Conservation (phyloP, 352 stramenopile genomes). For the Globisporangium recalcitrans region DNA sequence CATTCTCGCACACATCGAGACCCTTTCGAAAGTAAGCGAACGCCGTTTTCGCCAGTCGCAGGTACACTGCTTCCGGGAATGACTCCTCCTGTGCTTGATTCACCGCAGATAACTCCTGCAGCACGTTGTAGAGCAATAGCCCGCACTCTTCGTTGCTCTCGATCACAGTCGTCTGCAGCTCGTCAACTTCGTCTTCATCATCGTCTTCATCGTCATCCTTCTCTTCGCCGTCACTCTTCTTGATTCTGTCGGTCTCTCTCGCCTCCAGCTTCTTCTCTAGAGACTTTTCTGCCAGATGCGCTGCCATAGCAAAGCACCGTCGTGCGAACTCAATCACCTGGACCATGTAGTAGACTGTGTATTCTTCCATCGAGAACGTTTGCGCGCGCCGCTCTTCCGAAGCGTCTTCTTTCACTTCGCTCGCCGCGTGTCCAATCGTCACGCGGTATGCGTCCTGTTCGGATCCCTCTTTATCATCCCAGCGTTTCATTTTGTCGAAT, state of each 20-base stretch:
- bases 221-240: background rate
- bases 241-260: background rate
- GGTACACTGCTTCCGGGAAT: slow-evolving; percentile 29
- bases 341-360: slow-evolving; percentile 34
- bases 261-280: slow-evolving; percentile 8
- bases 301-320: slow-evolving; percentile 64
- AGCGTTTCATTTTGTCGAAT: slow-evolving; percentile 56
- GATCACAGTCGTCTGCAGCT: slow-evolving; percentile 31
- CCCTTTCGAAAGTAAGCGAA: slow-evolving; percentile 38
- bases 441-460: slow-evolving; percentile 19
- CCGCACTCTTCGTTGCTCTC: slow-evolving; percentile 75
- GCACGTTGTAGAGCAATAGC: slow-evolving; percentile 61
- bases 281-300: slow-evolving; percentile 24
- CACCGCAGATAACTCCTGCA: slow-evolving; percentile 59
- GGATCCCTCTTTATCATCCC: slow-evolving; percentile 27
- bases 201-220: slow-evolving; percentile 11
- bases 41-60: slow-evolving; percentile 23
- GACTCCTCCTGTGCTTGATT: slow-evolving; percentile 24
- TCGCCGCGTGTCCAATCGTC: background rate
- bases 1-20: slow-evolving; percentile 27
- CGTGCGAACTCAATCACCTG: slow-evolving; percentile 61
- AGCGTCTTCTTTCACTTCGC: slow-evolving; percentile 1
- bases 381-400: background rate
- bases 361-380: slow-evolving; percentile 38
- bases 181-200: slow-evolving; percentile 25